Evolutionary conservation across 176 grass and related monocot genomes (phyloP), one percentile per base, ranked within the genome.

Genomic region (Eragrostis curvula): DNA sequence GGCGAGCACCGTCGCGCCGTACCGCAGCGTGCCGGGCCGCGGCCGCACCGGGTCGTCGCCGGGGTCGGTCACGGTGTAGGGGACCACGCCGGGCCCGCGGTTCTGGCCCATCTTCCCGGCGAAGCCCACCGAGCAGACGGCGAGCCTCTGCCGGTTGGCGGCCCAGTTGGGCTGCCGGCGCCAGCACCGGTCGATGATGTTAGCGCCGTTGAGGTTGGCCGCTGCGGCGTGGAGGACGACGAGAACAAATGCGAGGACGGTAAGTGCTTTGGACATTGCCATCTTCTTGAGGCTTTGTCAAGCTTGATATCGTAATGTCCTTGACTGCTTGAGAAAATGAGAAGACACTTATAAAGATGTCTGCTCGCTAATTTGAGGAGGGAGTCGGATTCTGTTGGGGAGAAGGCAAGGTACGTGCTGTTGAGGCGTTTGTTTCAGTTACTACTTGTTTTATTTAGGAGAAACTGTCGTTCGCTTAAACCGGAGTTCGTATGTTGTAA

Each of bases 171-270:
- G 28, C 8, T 89, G 59, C 14, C 88, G 40, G 4, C 92, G 90
- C 92, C 96, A 95, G 76, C 92, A 98, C 49, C 79, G 63, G 66
- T 98, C 92, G 20, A 98, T 88, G 55, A 90, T 7, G 68, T 98
- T 98, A 14, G 42, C 42, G 27, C 63, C 46, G 8, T 42, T 60
- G 50, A 68, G 18, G 70, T 40, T 52, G 7, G 57, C 42, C 36
- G 66, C 1, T 16, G 56, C 24, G 13, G 5, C 15, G 0, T 73
- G 24, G 55, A 91, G 73, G 68, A 86, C 21, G 15, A 89, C 32
- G 5, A 93, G 2, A 46, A 83, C 56, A 14, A 79, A 55, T 50
- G 39, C 40, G 53, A 78, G 0, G 64, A 58, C 1, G 12, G 71
- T 3, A 20, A 58, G 44, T 61, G 12, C 40, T 60, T 36, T 60